Evolutionary conservation across 2,329 filamentous ascomycete genomes (phyloP), one percentile per base, ranked within the genome.

Genomic region (Lomentospora prolificans): DNA sequence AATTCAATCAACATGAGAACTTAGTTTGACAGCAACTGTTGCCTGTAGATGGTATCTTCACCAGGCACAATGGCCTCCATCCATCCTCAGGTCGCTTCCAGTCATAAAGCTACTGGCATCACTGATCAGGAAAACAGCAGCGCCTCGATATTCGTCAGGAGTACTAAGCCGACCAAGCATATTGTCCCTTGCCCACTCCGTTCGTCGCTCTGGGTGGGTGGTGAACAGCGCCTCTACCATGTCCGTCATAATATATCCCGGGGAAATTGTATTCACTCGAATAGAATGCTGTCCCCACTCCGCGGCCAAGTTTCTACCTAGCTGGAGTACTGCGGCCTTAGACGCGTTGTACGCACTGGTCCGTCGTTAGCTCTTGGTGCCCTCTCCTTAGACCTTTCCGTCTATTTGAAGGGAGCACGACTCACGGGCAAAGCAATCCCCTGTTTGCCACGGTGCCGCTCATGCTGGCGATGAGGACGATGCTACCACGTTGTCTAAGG

Each of bases 191-290:
- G 87, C 82, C 90, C 90, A 95, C 58, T 84, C 79, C 25, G 69
- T 69, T 59, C 73, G 72, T 55, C 80, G 76, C 64, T 90, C 87
- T 0, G 90, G 90, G 61, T 81, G 87, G 60, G 86, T 77, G 60
- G 84, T 77, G 64, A 96, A 94, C 30, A 95, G 79, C 57, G 81
- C 79, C 66, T 89, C 81, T 1, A 92, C 88, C 90, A 96, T 95
- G 22, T 86, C 82, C 1, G 87, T 90, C 22, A 87, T 79, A 64
- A 90, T 89, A 66, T 90, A 90, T 7, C 89, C 88, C 0, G 89
- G 87, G 19, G 85, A 89, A 60, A 94, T 80, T 12, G 86, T 90
- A 72, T 94, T 92, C 59, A 92, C 85, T 2, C 88, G 81, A 64
- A 94, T 91, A 36, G 81, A 82, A 66, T 87, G 70, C 61, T 75